Conservation (phyloP, 805 yeast species). For the Lachancea thermotolerans region DNA sequence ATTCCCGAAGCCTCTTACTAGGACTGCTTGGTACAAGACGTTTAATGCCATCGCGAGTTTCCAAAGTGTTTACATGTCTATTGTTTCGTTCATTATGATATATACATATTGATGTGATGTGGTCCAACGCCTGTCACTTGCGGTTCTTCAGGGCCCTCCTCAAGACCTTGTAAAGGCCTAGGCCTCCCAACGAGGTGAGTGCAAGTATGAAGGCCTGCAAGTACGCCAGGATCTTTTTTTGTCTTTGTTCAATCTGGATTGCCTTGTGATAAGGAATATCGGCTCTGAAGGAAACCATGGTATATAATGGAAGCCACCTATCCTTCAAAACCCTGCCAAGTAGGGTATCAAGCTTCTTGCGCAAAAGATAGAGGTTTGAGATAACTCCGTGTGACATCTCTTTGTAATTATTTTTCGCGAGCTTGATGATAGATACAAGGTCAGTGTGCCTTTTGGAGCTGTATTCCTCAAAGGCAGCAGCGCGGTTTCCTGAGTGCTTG, state of each 20-base stretch:
- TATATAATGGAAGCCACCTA: conserved; percentile 77
- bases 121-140: background rate
- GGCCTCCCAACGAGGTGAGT: conserved; percentile 5
- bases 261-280: conserved; percentile 76
- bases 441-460: conserved; percentile 54
- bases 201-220: conserved; percentile 15
- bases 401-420: conserved; percentile 73
- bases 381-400: conserved; percentile 11
- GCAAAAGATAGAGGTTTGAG: conserved; percentile 33
- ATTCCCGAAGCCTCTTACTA: background rate
- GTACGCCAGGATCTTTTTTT: conserved; percentile 41
- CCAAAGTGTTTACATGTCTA: background rate
- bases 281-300: conserved; percentile 85
- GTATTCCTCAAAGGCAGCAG: conserved; percentile 48
- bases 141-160: conserved; percentile 2
- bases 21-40: background rate
- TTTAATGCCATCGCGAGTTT: background rate
- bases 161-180: conserved; percentile 2
- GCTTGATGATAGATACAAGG: conserved; percentile 63
- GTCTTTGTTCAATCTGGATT: conserved; percentile 46
- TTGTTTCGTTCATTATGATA: conserved; percentile 3
- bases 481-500: conserved; percentile 34
- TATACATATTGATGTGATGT: no score
- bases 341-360: conserved; percentile 62
- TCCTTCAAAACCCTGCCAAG: conserved; percentile 55